These are phyloP conservation scores for Thielaviopsis punctulata DNA, from an alignment of 2,329 filamentous ascomycete species.

Conservation along the genomic window DNA sequence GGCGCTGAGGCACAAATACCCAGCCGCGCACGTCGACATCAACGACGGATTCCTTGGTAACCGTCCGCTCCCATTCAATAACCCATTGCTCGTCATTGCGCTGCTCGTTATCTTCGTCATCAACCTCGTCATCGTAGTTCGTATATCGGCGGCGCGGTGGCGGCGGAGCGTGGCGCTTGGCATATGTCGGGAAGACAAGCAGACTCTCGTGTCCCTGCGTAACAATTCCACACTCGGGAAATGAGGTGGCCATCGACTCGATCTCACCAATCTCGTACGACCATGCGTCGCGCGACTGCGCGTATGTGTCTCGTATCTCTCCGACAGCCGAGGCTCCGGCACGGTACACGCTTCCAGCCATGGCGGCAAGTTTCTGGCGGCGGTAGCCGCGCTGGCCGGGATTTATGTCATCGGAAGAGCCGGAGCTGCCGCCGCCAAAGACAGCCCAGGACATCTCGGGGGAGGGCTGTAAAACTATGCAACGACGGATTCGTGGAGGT, in stretches of 20 bases:
- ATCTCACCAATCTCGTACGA: conserved; percentile 16
- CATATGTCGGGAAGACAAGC: conserved; percentile 89
- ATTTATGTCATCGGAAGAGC: conserved; percentile 9
- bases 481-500: no score
- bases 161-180: conserved; percentile 40
- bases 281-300: conserved; percentile 27
- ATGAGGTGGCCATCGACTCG: conserved; percentile 50
- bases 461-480: neutral
- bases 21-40: conserved; percentile 93
- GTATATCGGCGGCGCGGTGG: conserved; percentile 1
- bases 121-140: conserved; percentile 14
- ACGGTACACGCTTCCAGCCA: conserved; percentile 40
- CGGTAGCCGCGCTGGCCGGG: conserved; percentile 48
- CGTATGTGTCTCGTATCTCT: conserved; percentile 42
- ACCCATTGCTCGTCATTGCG: conserved; percentile 60
- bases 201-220: conserved; percentile 75
- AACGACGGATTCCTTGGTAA: conserved; percentile 71
- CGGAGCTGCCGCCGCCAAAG: conserved; percentile 10
- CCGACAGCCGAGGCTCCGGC: conserved; percentile 39
- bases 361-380: conserved; percentile 56
- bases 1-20: conserved; percentile 76
- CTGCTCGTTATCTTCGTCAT: conserved; percentile 24
- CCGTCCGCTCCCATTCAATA: conserved; percentile 59
- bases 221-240: conserved; percentile 70
- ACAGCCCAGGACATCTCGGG: conserved; percentile 6